A percentile compares a stretch with the other conserved stretches of the same genome.
Conservation (phyloP, 371 early-diverging fungal species). For the Chytridium lagenaria region DNA sequence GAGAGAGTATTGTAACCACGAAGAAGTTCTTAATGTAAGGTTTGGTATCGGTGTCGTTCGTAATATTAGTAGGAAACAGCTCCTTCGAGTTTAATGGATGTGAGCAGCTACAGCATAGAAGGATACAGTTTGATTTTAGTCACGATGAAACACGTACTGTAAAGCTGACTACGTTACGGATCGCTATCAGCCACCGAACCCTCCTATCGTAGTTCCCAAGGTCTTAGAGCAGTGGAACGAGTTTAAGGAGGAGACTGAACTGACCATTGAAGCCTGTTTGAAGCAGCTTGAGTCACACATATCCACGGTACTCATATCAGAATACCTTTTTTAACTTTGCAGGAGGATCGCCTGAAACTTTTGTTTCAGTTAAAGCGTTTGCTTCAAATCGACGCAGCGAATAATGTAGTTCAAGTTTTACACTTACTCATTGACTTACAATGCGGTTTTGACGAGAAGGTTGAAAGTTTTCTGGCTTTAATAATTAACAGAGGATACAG, state of each 20-base stretch:
- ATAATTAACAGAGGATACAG: neutral
- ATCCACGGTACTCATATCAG: too few relatives aligned
- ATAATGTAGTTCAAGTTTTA: neutral
- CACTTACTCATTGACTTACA: neutral
- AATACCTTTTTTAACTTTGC: too few relatives aligned
- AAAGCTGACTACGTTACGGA: neutral
- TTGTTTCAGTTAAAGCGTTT: neutral
- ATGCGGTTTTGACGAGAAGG: neutral
- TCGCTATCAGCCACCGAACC: too few relatives aligned
- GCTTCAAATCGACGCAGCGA: neutral
- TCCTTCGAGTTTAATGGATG: slow-evolving; percentile 1
- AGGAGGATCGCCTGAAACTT: neutral
- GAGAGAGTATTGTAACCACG: neutral
- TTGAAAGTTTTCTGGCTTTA: too few relatives aligned
- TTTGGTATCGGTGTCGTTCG: neutral
- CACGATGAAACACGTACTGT: neutral
- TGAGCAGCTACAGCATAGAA: neutral
- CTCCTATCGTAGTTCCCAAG: too few relatives aligned
- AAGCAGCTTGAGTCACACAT: too few relatives aligned
- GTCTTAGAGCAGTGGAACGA: too few relatives aligned
- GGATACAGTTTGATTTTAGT: neutral
- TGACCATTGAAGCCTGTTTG: too few relatives aligned
- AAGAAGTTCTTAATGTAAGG: neutral
- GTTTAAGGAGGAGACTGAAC: too few relatives aligned
- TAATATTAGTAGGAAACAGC: neutral